Evolutionary conservation across 306 rosid species (phyloP), one percentile per base, ranked within the genome.

Genomic region (Glycyrrhiza uralensis): DNA sequence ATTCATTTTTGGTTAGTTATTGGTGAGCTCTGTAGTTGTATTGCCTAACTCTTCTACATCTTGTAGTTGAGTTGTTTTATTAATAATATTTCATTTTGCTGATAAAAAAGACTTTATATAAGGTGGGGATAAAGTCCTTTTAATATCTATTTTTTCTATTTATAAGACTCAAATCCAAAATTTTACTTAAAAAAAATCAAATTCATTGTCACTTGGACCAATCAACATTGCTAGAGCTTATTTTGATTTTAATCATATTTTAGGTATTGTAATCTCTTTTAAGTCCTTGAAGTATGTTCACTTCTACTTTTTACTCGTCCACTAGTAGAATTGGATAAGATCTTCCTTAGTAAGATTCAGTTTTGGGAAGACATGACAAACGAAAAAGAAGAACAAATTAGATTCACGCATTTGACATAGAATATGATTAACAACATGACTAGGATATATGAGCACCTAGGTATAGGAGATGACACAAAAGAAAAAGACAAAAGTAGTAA

Each of bases 331-430:
- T 63, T 23, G 45, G 58, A 41, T 71, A 10, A 71, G 44, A 44
- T 14, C 13, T 47, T 36, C 3, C 9, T 36, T 11, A 51, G 15
- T 24, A 36, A 39, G 33, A 51, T 28, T 54, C 49, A 75, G 1
- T 45, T 42, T 62, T 54, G 22, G 39, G 23, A 79, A 55, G 69
- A 44, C 19, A 54, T 7, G 74, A 36, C 38, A 64, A 65, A 52
- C 57, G 71, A 57, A 58, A 24, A 79, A 39, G 72, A 33, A 10
- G 12, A 56, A 22, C 23, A 64, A 56, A 52, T 70, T 52, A 62
- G 66, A 41, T 71, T 41, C 35, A 77, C 9, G 29, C 17, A 19
- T 11, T 13, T 15, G 56, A 56, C n/a, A n/a, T 72, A 44, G 47
- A 56, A 66, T 33, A 32, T 56, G 47, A 38, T 46, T 65, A 35